Conservation (phyloP, 164 flowering plant genomes). For the Saururus chinensis region DNA sequence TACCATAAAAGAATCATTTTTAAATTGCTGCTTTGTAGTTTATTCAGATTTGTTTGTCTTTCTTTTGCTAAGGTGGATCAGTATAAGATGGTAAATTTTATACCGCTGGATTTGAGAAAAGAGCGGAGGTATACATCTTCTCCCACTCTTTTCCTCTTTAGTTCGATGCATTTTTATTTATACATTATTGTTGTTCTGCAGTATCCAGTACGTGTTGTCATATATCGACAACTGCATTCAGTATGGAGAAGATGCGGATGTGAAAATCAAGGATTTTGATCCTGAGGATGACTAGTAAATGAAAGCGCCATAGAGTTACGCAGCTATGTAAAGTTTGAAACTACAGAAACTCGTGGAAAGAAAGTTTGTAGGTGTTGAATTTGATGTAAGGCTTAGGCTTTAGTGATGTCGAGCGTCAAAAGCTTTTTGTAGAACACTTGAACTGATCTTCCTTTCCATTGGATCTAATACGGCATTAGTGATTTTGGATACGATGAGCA, state of each 20-base stretch:
- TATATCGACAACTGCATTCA: conserved; percentile 79
- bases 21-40: neutral
- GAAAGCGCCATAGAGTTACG: too few relatives aligned
- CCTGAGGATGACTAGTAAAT: conserved; percentile 26
- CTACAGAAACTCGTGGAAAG: neutral
- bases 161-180: conserved; percentile 3
- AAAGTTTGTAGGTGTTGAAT: neutral
- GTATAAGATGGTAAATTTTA: conserved; percentile 57
- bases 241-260: conserved; percentile 95
- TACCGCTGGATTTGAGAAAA: conserved; percentile 59
- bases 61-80: conserved; percentile 37
- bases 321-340: neutral
- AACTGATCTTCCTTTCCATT: too few relatives aligned
- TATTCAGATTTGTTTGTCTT: neutral
- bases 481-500: too few relatives aligned
- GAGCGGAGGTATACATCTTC: conserved; percentile 28
- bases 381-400: neutral
- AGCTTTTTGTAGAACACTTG: too few relatives aligned
- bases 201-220: conserved; percentile 57
- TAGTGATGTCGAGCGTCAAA: neutral
- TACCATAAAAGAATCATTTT: neutral
- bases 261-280: conserved; percentile 83
- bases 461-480: too few relatives aligned
- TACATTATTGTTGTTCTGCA: conserved; percentile 19
- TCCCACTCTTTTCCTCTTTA: conserved; percentile 8